Evolutionary conservation across 208 protist genomes (phyloP).

Genomic region (Crithidia expoeki): DNA sequence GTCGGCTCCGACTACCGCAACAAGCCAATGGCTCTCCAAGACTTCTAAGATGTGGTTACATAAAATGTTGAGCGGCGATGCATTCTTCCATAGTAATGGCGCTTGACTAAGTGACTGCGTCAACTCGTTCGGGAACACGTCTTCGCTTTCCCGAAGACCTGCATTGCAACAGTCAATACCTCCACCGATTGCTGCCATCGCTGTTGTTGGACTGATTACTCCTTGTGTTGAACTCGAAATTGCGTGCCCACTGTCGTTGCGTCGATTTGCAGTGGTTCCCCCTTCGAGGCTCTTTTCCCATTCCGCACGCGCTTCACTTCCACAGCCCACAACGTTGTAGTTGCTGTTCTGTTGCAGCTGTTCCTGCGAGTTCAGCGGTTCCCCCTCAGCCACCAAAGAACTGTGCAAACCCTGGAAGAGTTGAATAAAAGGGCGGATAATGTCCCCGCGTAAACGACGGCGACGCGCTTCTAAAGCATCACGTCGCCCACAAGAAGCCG

Average conservation of each 20-base stretch:
- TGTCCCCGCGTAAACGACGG: constrained; percentile 48
- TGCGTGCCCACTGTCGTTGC: neutral
- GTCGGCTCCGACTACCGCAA: constrained; percentile 57
- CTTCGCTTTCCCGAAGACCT: neutral
- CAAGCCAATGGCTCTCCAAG: constrained; percentile 59
- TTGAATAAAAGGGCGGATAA: constrained; percentile 55
- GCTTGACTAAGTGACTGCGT: constrained; percentile 22
- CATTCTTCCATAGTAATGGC: constrained; percentile 80
- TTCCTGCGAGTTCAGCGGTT: constrained; percentile 20
- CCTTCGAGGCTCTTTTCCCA: neutral
- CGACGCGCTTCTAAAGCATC: constrained; percentile 35
- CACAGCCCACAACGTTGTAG: neutral
- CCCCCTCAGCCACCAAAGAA: constrained; percentile 37
- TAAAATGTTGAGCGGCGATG: constrained; percentile 53
- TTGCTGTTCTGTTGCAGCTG: neutral
- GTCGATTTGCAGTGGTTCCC: neutral
- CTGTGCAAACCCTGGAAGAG: constrained; percentile 61
- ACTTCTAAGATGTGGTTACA: constrained; percentile 72
- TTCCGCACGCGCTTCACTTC: neutral
- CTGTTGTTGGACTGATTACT: neutral
- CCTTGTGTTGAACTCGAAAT: too few relatives aligned
- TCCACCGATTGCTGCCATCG: neutral
- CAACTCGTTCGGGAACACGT: neutral
- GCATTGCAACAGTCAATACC: too few relatives aligned
- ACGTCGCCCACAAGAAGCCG: constrained; percentile 3